Base-by-base conservation (phyloP, 1,284 basidiomycete species). In the Apiotrichum gamsii region DNA sequence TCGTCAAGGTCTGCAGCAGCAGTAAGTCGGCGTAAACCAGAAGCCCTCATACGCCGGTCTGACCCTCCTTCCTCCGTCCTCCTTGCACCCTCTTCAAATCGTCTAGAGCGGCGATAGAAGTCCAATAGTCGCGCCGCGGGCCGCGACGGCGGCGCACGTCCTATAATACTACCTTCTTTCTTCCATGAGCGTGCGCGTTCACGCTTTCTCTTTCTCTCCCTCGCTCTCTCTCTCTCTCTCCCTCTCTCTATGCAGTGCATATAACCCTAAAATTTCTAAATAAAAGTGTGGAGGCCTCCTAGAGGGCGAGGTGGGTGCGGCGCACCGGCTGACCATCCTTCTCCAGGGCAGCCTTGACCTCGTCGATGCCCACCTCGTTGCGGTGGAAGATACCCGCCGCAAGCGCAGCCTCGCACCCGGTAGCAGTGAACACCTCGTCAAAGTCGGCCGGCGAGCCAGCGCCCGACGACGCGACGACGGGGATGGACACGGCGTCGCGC, bases 361-460 rank as follows among this genome's bases (percentile, higher is more conserved):
- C 72, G 55, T 72, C 72, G 41, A 80, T 76, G 16, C 72, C 74
- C 15, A 97, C 90, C 69, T 97, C 87, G 49, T 80, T 80, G 28
- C 95, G 77, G 73, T 99, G 95, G 75, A 99, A 99, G 60, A 98
- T 96, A 4, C 95, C 95, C 15, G 95, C 95, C 4, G 95, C 95
- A 46, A 99, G 74, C 1, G 88, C 95, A 28, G 95, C 90, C 72
- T 98, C 95, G 0, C 84, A 90, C 3, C 75, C 77, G 4, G 89
- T 90, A 60, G 79, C 74, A 47, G 75, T 67, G 69, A 96, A 97
- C 16, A 95, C 85, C 45, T 90, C 80, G 25, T 83, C 79, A 70
- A 99, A 98, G 73, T 99, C 89, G 43, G 80, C 77, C 10, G 78
- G 73, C 29, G 73, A 76, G 5, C 95, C 95, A 20, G 95, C 95